Percentiles rank a stretch among this genome's conserved stretches.
Conservation (phyloP, 1,284 basidiomycete species). For the Athelia psychrophila region DNA sequence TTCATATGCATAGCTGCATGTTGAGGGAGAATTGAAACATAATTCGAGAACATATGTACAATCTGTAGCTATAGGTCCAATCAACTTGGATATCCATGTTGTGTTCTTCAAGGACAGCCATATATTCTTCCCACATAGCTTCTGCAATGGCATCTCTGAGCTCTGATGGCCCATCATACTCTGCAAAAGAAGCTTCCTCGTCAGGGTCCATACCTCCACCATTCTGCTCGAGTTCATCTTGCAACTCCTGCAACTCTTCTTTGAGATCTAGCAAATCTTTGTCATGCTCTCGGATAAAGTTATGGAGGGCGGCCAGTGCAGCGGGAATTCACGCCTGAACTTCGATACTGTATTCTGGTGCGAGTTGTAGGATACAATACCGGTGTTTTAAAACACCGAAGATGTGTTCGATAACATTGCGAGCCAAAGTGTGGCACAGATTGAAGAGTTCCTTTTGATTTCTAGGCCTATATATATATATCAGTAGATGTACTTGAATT, state of each 20-base stretch:
- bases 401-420: slow-evolving; percentile 17
- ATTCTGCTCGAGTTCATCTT: not conserved
- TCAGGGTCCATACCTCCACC: not conserved
- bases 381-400: slow-evolving; percentile 16
- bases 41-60: too few relatives aligned
- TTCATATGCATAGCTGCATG: too few relatives aligned
- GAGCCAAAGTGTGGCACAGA: slow-evolving; percentile 12
- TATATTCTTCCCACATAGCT: slow-evolving; percentile 28
- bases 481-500: not conserved
- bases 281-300: slow-evolving; percentile 19
- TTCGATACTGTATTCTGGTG: slow-evolving; percentile 12
- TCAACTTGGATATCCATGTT: too few relatives aligned
- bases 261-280: slow-evolving; percentile 3
- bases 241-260: not conserved
- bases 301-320: slow-evolving; percentile 19
- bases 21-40: too few relatives aligned
- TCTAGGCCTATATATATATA: slow-evolving; percentile 6
- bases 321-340: slow-evolving; percentile 17
- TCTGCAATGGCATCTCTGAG: slow-evolving; percentile 24
- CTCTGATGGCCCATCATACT: slow-evolving; percentile 13
- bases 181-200: slow-evolving; percentile 3
- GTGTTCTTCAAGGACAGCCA: slow-evolving; percentile 7
- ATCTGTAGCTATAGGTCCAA: too few relatives aligned
- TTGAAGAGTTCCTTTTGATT: slow-evolving; percentile 19
- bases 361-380: slow-evolving; percentile 13